Evolutionary conservation across 139 green algal species (phyloP).

Genomic region (Zygnema circumcarinatum): DNA sequence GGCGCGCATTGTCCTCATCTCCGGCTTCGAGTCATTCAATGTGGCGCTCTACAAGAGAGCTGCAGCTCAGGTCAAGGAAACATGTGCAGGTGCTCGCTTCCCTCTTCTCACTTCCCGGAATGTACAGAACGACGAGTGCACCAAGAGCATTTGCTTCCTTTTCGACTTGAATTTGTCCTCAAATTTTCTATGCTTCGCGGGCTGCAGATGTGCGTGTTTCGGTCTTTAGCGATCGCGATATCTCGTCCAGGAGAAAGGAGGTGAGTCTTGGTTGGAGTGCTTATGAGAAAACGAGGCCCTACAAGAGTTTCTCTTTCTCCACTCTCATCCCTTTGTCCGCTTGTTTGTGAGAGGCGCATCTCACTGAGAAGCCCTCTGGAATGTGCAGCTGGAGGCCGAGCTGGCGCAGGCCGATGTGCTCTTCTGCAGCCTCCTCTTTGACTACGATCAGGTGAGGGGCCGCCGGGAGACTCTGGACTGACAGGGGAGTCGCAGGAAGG

Average conservation of each 20-base stretch:
- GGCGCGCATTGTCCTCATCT: constrained; percentile 87
- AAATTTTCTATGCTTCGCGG: constrained; percentile 2
- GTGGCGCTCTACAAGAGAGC: constrained; percentile 84
- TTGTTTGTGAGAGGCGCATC: constrained; percentile 29
- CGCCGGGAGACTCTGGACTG: too few species aligned
- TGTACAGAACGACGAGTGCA: not conserved
- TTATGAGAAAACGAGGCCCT: too few species aligned
- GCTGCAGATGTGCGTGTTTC: constrained; percentile 66
- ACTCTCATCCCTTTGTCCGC: not conserved
- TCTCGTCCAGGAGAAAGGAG: constrained; percentile 64
- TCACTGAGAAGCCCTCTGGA: too few species aligned
- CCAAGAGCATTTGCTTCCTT: not conserved
- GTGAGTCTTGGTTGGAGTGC: constrained; percentile 32
- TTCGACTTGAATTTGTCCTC: not conserved
- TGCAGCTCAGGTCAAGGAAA: constrained; percentile 59
- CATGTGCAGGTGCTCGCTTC: constrained; percentile 48
- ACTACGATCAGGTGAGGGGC: constrained; percentile 91
- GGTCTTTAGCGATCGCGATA: constrained; percentile 94
- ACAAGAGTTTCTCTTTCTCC: too few species aligned
- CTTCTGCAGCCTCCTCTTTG: constrained; percentile 93
- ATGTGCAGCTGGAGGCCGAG: constrained; percentile 75
- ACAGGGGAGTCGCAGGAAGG: too few species aligned
- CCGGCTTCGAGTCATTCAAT: constrained; percentile 98
- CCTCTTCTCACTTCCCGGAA: not conserved
- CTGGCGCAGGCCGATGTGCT: constrained; percentile 86